Conservation (phyloP, 768 basidiomycete genomes). For the Hebeloma cylindrosporum region DNA sequence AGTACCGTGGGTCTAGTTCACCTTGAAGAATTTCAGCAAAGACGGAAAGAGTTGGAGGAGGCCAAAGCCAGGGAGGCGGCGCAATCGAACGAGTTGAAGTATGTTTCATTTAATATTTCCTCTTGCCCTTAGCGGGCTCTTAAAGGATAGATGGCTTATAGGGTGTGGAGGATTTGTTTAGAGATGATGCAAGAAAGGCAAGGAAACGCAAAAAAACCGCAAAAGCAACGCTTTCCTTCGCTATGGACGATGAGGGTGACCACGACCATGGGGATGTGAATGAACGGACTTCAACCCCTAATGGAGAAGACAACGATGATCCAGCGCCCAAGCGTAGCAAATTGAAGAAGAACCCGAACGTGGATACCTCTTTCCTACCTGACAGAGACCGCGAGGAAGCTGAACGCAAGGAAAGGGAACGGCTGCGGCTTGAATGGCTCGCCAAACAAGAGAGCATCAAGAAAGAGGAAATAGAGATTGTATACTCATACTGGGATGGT, state of each 20-base stretch:
- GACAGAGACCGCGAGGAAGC: slow-evolving; percentile 96
- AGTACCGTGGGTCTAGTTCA: slow-evolving; percentile 89
- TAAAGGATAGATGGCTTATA: slow-evolving; percentile 59
- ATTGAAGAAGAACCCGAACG: slow-evolving; percentile 92
- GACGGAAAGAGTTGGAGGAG: slow-evolving; percentile 86
- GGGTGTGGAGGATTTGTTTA: slow-evolving; percentile 82
- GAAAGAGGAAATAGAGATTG: slow-evolving; percentile 80
- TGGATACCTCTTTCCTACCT: slow-evolving; percentile 97
- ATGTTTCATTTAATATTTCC: slow-evolving; percentile 42
- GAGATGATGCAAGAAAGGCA: slow-evolving; percentile 78
- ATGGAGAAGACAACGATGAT: slow-evolving; percentile 43
- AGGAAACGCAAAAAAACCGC: slow-evolving; percentile 93
- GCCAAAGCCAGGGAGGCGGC: slow-evolving; percentile 89
- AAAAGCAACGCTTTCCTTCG: slow-evolving; percentile 91
- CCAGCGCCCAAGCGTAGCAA: slow-evolving; percentile 69
- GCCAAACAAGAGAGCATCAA: slow-evolving; percentile 62
- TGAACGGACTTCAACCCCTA: slow-evolving; percentile 32
- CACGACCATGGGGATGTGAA: slow-evolving; percentile 36
- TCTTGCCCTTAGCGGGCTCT: slow-evolving; percentile 16
- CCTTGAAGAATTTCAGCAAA: slow-evolving; percentile 91
- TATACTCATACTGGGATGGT: slow-evolving; percentile 98
- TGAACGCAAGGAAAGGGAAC: slow-evolving; percentile 86
- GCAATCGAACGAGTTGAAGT: slow-evolving; percentile 82
- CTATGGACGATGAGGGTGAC: slow-evolving; percentile 72
- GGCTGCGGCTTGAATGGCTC: slow-evolving; percentile 90